Conservation (phyloP, 2,329 filamentous ascomycete genomes). For the Colletotrichum somersetense region DNA sequence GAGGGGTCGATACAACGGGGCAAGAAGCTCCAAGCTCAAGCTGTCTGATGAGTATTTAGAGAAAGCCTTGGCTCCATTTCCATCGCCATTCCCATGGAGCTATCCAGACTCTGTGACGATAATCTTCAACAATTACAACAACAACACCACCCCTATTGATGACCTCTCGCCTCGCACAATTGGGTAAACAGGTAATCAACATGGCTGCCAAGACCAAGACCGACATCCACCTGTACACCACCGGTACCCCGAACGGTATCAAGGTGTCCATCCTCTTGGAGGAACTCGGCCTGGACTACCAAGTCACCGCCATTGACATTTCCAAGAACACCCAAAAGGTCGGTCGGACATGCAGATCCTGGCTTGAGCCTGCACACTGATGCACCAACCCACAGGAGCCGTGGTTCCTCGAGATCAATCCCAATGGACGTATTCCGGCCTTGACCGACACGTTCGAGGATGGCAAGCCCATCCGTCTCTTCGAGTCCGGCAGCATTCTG, state of each 20-base stretch:
- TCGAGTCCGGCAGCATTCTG: constrained; percentile 87
- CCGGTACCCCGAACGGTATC: constrained; percentile 88
- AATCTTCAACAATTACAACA: neutral
- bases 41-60: constrained; percentile 30
- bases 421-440: constrained; percentile 91
- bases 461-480: constrained; percentile 79
- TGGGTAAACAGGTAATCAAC: constrained; percentile 46
- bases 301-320: constrained; percentile 77
- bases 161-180: constrained; percentile 29
- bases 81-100: neutral
- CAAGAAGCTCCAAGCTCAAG: neutral
- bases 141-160: constrained; percentile 11
- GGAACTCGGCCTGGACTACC: constrained; percentile 86
- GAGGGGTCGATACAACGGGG: constrained; percentile 26
- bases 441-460: constrained; percentile 83
- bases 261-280: constrained; percentile 90
- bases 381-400: constrained; percentile 59
- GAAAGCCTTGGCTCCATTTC: neutral
- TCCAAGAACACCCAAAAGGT: constrained; percentile 65
- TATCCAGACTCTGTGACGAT: neutral
- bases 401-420: constrained; percentile 93
- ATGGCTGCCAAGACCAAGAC: constrained; percentile 61
- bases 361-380: neutral
- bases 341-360: constrained; percentile 21
- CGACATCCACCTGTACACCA: constrained; percentile 85